Evolutionary conservation across 2,329 filamentous ascomycete species (phyloP).

Genomic region (Periconia macrospinosa): DNA sequence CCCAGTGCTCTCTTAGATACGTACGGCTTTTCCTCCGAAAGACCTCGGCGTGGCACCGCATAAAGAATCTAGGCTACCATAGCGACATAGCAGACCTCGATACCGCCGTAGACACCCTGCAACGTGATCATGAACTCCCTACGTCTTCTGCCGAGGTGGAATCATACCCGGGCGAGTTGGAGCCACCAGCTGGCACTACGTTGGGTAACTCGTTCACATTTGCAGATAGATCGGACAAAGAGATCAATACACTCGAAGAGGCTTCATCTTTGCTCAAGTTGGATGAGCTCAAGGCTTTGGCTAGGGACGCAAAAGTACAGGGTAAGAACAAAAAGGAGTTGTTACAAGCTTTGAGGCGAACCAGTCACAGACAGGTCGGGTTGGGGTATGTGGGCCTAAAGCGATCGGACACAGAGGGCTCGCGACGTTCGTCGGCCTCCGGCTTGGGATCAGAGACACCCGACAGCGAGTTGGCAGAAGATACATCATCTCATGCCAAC

Average conservation of each 20-base stretch:
- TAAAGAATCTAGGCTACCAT: constrained; percentile 75
- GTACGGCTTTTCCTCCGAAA: constrained; percentile 92
- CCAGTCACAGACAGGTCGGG: constrained; percentile 74
- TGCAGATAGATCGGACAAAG: constrained; percentile 73
- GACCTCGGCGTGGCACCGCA: constrained; percentile 86
- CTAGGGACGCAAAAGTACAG: constrained; percentile 82
- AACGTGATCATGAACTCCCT: constrained; percentile 61
- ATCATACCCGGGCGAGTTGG: constrained; percentile 52
- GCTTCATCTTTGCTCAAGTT: constrained; percentile 79
- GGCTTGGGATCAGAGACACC: constrained; percentile 28
- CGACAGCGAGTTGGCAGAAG: constrained; percentile 45
- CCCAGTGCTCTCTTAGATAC: constrained; percentile 60
- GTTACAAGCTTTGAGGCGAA: constrained; percentile 69
- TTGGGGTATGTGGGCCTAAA: constrained; percentile 70
- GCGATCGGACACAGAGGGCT: constrained; percentile 64
- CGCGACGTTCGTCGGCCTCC: constrained; percentile 51
- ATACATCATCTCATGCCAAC: constrained; percentile 55
- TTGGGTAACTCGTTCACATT: constrained; percentile 70
- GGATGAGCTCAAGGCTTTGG: constrained; percentile 81
- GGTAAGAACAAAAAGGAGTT: constrained; percentile 88
- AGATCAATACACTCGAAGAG: constrained; percentile 78
- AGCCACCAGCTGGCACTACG: constrained; percentile 50
- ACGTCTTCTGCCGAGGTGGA: constrained; percentile 37
- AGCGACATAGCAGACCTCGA: constrained; percentile 78
- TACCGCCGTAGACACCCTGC: constrained; percentile 66